A percentile compares a stretch with the other conserved stretches of the same genome.
Evolutionary conservation across 169 alveolate species (phyloP).

Genomic region (Cryptosporidium andersoni): DNA sequence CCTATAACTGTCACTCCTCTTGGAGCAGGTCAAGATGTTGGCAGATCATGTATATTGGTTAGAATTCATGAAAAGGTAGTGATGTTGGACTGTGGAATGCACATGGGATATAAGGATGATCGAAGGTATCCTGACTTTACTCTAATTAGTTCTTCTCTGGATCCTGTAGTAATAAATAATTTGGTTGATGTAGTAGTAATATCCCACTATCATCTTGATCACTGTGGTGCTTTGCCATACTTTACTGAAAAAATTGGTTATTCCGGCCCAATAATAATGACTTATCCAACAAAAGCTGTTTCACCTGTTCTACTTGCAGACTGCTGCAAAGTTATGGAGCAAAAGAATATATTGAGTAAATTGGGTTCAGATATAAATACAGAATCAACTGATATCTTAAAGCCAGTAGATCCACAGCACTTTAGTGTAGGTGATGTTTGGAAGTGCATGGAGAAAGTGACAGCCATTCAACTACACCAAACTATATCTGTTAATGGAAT

Average conservation of each 20-base stretch:
- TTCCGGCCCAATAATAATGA: constrained; percentile 93
- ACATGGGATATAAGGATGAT: constrained; percentile 92
- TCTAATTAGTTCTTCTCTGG: constrained; percentile 65
- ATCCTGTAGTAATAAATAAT: constrained; percentile 39
- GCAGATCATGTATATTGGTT: constrained; percentile 94
- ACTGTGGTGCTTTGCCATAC: constrained; percentile 98
- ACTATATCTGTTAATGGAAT: constrained; percentile 85
- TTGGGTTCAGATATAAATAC: constrained; percentile 72
- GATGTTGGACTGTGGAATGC: constrained; percentile 97
- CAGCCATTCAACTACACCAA: constrained; percentile 90
- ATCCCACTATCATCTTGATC: constrained; percentile 98
- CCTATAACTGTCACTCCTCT: constrained; percentile 74
- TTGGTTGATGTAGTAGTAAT: constrained; percentile 91
- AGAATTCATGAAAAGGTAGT: constrained; percentile 90
- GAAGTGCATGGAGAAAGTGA: constrained; percentile 83
- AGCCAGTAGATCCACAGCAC: constrained; percentile 81
- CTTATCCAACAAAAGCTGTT: constrained; percentile 96
- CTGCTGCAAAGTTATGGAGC: constrained; percentile 89
- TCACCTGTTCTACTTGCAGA: constrained; percentile 95
- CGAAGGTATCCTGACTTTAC: constrained; percentile 93
- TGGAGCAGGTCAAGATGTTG: constrained; percentile 99
- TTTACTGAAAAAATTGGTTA: constrained; percentile 93
- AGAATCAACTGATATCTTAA: constrained; percentile 58
- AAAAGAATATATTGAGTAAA: constrained; percentile 75
- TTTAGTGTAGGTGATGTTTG: constrained; percentile 86